A percentile compares a stretch with the other conserved stretches of the same genome.
Evolutionary conservation across 352 stramenopile species (phyloP).

Genomic region (Saprolegnia parasitica): DNA sequence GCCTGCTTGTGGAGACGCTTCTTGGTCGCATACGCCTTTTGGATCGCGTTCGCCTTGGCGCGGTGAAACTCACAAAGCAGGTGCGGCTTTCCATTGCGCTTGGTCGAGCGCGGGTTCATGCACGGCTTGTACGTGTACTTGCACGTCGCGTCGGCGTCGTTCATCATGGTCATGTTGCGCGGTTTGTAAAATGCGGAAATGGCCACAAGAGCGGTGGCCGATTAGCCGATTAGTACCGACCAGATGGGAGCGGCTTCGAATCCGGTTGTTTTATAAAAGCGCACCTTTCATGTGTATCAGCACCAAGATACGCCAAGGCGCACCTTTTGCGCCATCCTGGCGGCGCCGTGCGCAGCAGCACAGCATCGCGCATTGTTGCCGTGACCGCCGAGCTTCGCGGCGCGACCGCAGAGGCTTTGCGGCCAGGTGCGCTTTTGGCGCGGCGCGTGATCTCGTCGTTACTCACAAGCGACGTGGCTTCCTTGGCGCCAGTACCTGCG

Average conservation of each 20-base stretch:
- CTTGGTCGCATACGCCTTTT: constrained; percentile 11
- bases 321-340: background rate
- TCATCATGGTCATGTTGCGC: background rate
- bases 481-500: background rate
- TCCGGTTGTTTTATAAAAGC: background rate
- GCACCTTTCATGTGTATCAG: background rate
- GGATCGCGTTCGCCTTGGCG: constrained; percentile 24
- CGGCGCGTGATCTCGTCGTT: background rate
- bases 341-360: background rate
- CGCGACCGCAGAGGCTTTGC: too few species aligned
- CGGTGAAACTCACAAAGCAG: constrained; percentile 20
- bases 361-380: background rate
- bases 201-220: too few species aligned
- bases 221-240: too few species aligned
- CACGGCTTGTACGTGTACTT: constrained; percentile 28
- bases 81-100: constrained; percentile 24
- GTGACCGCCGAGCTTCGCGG: too few species aligned
- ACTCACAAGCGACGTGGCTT: background rate
- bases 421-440: background rate
- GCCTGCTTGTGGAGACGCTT: background rate
- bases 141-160: background rate
- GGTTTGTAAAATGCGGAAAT: too few species aligned
- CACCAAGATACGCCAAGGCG: background rate
- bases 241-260: too few species aligned
- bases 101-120: constrained; percentile 19